phyloP scores from a whole-genome alignment of 2,329 filamentous ascomycete genomes.

The Lachnellula suecica region DNA sequence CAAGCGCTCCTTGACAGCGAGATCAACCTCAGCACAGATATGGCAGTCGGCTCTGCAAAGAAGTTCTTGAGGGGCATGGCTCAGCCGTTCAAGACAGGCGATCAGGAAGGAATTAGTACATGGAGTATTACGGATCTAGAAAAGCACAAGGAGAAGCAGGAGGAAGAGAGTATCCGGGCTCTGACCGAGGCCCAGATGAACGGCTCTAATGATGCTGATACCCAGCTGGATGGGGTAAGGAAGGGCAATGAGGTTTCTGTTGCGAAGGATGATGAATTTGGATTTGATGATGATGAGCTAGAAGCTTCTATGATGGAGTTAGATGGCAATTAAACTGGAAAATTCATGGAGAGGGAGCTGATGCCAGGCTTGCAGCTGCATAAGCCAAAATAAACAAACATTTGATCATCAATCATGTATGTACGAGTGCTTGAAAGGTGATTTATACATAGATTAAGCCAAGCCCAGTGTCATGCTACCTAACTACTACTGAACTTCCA shows the following conservation, averaged over 20 bases:
- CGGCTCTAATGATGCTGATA: not conserved
- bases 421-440: too few relatives aligned
- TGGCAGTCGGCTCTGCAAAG: constrained; percentile 86
- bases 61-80: constrained; percentile 90
- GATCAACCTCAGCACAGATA: constrained; percentile 89
- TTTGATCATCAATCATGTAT: too few relatives aligned
- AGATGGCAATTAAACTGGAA: constrained; percentile 15
- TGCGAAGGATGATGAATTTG: constrained; percentile 28
- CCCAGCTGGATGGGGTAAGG: constrained; percentile 12
- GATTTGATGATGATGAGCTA: constrained; percentile 36
- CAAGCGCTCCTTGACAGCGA: constrained; percentile 83
- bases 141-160: constrained; percentile 73
- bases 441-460: too few relatives aligned
- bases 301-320: constrained; percentile 52
- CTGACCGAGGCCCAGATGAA: constrained; percentile 46
- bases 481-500: not conserved
- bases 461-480: not conserved
- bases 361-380: not conserved
- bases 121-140: constrained; percentile 83
- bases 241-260: constrained; percentile 20
- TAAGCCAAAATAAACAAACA: not conserved
- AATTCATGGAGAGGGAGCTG: not conserved
- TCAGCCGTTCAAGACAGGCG: constrained; percentile 77
- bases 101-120: constrained; percentile 90
- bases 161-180: constrained; percentile 65